Percentiles rank a stretch among this genome's conserved stretches.
These are phyloP conservation scores for Falciphora oryzae DNA, from an alignment of 2,329 filamentous ascomycete genomes.

Conservation along the genomic window DNA sequence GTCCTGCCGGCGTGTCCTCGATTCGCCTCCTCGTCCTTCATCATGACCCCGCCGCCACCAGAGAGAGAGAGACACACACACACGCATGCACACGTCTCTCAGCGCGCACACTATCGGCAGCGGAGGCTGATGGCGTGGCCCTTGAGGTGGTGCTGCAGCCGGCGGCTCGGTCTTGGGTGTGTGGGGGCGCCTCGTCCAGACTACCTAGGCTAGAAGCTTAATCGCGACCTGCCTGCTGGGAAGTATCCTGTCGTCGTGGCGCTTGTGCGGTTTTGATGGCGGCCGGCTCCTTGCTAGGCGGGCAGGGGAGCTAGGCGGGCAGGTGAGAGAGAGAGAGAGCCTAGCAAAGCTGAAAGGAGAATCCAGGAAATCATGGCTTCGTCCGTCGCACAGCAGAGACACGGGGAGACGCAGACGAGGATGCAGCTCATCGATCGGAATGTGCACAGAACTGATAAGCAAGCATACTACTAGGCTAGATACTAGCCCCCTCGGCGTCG, in stretches of 20 bases:
- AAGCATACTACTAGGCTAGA: background rate
- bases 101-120: background rate
- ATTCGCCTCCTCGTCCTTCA: too few species aligned
- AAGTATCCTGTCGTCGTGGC: background rate
- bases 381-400: background rate
- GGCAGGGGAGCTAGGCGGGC: too few species aligned
- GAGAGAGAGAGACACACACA: background rate
- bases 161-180: conserved; percentile 1
- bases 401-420: background rate
- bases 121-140: background rate
- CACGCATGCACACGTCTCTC: background rate
- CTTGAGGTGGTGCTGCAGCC: background rate
- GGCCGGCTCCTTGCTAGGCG: too few species aligned
- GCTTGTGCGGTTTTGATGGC: background rate
- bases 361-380: background rate
- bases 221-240: background rate
- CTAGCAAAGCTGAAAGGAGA: too few species aligned
- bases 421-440: background rate
- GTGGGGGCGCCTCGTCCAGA: conserved; percentile 1
- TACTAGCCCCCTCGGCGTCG: too few species aligned
- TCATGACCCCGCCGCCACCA: too few species aligned
- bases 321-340: too few species aligned
- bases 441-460: background rate
- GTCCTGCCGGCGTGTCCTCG: background rate
- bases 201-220: background rate